Conservation (phyloP, 371 early-diverging fungal genomes). For the Rhizopus stolonifer region DNA sequence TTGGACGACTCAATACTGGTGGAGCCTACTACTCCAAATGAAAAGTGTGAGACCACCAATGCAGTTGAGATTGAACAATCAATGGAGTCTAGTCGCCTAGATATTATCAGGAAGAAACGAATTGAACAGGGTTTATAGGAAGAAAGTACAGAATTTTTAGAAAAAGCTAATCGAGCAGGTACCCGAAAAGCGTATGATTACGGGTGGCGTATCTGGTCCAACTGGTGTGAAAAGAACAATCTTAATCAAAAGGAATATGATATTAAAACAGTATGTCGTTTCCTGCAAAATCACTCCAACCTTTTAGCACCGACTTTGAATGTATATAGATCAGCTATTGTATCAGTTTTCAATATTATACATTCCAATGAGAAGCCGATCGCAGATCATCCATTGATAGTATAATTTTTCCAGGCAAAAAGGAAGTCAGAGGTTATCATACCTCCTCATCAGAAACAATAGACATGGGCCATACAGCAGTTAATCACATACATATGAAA, state of each 20-base stretch:
- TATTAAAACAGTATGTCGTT: not conserved
- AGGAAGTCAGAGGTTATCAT: not conserved
- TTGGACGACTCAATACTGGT: constrained; percentile 7
- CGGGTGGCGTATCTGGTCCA: constrained; percentile 6
- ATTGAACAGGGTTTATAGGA: not conserved
- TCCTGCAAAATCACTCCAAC: not conserved
- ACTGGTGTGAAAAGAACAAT: not conserved
- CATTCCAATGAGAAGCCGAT: too few species aligned
- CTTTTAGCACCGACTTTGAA: not conserved
- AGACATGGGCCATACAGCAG: not conserved
- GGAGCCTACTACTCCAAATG: not conserved
- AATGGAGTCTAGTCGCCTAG: not conserved
- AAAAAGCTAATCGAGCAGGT: not conserved
- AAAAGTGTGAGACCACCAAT: not conserved
- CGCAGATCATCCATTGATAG: not conserved
- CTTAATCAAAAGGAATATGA: not conserved
- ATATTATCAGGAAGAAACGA: not conserved
- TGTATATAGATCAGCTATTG: not conserved
- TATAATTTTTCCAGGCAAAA: not conserved
- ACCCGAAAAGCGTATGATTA: constrained; percentile 6
- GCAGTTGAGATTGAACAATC: not conserved
- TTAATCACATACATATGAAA: not conserved
- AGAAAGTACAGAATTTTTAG: not conserved
- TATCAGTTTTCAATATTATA: not conserved
- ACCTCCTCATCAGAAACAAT: not conserved